phyloP scores from a whole-genome alignment of 148 eudicot genomes.

The Cornus kousa region DNA sequence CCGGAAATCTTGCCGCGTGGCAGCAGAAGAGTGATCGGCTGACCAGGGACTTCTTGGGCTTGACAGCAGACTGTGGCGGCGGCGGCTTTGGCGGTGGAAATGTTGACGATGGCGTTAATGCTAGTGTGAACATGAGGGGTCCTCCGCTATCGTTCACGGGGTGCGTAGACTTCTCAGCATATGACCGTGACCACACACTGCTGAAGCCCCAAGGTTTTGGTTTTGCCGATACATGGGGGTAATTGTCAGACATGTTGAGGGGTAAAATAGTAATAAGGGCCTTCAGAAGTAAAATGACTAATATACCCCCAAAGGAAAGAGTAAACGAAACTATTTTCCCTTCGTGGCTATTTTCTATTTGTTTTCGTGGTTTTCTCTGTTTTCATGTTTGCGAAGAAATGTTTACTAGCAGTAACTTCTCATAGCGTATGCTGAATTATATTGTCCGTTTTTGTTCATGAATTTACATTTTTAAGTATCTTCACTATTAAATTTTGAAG shows the following conservation, averaged over 20 bases:
- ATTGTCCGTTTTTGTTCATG: background rate
- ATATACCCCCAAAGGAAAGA: background rate
- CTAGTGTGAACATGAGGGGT: slow-evolving; percentile 25
- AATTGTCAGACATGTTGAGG: background rate
- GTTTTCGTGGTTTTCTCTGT: background rate
- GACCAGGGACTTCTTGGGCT: slow-evolving; percentile 73
- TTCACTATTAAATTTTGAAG: background rate
- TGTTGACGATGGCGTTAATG: slow-evolving; percentile 4
- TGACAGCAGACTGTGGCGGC: slow-evolving; percentile 18
- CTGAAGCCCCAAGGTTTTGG: slow-evolving; percentile 47
- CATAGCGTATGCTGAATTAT: background rate
- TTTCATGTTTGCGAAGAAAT: background rate
- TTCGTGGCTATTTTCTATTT: background rate
- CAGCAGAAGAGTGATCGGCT: slow-evolving; percentile 38
- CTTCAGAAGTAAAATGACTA: background rate
- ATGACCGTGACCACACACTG: slow-evolving; percentile 41
- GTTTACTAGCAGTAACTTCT: background rate
- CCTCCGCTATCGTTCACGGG: slow-evolving; percentile 51
- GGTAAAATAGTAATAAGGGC: slow-evolving; percentile 12
- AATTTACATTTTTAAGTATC: background rate
- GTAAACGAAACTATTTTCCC: background rate
- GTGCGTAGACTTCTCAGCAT: slow-evolving; percentile 30
- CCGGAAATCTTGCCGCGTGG: slow-evolving; percentile 34
- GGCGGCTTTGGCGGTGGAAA: slow-evolving; percentile 14
- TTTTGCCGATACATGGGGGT: slow-evolving; percentile 34